Evolutionary conservation across 176 grass and related monocot species (phyloP), one percentile per base, ranked within the genome.

Genomic region (Bothriochloa decipiens): DNA sequence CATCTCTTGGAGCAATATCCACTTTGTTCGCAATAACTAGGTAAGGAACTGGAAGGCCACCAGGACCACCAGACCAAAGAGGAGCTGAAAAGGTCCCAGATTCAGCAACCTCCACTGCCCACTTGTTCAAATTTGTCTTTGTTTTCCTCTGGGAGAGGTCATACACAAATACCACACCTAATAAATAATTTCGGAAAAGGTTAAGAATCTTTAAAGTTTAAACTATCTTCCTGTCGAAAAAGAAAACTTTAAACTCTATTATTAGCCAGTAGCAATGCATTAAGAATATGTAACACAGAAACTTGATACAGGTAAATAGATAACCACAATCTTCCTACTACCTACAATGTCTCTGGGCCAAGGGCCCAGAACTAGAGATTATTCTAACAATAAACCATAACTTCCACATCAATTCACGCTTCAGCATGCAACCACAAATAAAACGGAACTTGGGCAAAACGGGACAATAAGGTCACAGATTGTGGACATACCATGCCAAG

Each of bases 81-180:
- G 96, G 91, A 70, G 93, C 91, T 79, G 96, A 96, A 88, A 99
- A 99, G 16, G 93, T 92, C 74, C 96, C 96, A 32, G 86, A 81
- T 89, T 94, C 81, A 55, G 91, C 80, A 87, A 99, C 81, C 43
- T 96, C 96, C 68, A 91, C 77, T 29, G 93, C 96, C 96, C 96
- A 96, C 77, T 91, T 96, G 55, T 88, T 89, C 81, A 99, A 88
- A 80, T 92, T 99, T 75, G 91, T 87, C 77, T 99, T 99, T 12
- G 96, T 96, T 78, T 88, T 99, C 77, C 93, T 92, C 83, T 99
- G 96, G 42, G 96, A 90, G 53, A 96, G 91, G 70, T 99, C 96
- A 84, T 99, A 92, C 65, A 99, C 88, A 90, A 99, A 99, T 92
- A 99, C 94, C 77, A 99, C 96, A 85, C 96, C 96, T 98, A 61